These are phyloP conservation scores for Erigeron canadensis DNA, from an alignment of 129 eudicot genomes.

Conservation along the genomic window DNA sequence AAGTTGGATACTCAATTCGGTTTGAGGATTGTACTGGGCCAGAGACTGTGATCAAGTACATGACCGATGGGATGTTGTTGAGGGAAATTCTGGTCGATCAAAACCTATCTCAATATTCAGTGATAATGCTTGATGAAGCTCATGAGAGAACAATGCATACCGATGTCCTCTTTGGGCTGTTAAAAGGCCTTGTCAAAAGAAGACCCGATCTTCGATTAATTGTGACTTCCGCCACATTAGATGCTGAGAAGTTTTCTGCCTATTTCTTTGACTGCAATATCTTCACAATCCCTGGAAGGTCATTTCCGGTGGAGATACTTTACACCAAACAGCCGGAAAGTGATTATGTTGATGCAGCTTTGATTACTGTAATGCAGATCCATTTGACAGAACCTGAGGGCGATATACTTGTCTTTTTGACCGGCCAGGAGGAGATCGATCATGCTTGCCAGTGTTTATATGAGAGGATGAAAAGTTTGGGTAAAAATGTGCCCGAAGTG, in stretches of 20 bases:
- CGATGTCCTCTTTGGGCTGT: conserved; percentile 81
- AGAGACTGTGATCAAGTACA: conserved; percentile 83
- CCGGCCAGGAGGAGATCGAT: conserved; percentile 96
- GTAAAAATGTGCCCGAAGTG: conserved; percentile 77
- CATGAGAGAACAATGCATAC: conserved; percentile 92
- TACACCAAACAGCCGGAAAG: conserved; percentile 89
- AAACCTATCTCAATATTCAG: conserved; percentile 71
- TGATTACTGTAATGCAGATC: conserved; percentile 90
- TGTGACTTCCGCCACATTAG: conserved; percentile 90
- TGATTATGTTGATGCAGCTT: conserved; percentile 85
- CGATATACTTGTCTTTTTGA: conserved; percentile 80
- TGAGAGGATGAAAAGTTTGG: conserved; percentile 86
- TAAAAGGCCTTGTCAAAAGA: conserved; percentile 64
- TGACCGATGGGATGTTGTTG: conserved; percentile 96
- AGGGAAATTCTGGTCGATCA: conserved; percentile 70
- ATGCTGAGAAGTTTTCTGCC: conserved; percentile 86
- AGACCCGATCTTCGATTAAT: conserved; percentile 79
- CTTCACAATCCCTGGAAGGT: conserved; percentile 91
- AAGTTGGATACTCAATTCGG: conserved; percentile 91
- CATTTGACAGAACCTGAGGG: conserved; percentile 96
- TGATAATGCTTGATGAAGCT: conserved; percentile 92
- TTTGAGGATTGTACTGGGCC: conserved; percentile 95
- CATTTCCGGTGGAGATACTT: conserved; percentile 82
- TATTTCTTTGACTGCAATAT: conserved; percentile 84
- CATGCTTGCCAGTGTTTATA: conserved; percentile 78